phyloP scores from a whole-genome alignment of 768 basidiomycete genomes.

The Termitomyces bulborhizus region DNA sequence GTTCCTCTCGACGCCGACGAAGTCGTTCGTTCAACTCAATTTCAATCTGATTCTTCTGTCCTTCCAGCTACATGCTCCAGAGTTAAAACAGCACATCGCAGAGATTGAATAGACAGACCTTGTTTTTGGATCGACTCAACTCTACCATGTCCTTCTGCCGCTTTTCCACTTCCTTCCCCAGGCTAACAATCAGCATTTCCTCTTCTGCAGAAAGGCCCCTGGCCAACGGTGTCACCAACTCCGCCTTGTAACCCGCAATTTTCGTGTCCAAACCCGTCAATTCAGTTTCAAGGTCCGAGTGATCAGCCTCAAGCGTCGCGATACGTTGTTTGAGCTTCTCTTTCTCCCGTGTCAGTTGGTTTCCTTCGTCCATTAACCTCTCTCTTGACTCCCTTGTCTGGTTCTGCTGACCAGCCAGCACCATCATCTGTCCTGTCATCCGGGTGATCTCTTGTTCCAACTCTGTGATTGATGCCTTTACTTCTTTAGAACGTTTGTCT shows the following conservation, averaged over 20 bases:
- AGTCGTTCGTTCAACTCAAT: conserved; percentile 92
- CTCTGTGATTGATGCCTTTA: conserved; percentile 59
- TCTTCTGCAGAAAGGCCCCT: conserved; percentile 73
- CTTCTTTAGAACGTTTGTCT: conserved; percentile 59
- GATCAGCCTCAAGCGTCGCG: conserved; percentile 55
- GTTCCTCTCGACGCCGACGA: conserved; percentile 70
- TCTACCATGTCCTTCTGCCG: conserved; percentile 67
- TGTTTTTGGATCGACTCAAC: conserved; percentile 58
- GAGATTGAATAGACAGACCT: conserved; percentile 41
- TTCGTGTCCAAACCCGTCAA: conserved; percentile 55
- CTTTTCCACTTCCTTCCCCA: conserved; percentile 73
- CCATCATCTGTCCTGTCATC: conserved; percentile 65
- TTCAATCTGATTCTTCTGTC: conserved; percentile 74
- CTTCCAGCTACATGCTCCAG: conserved; percentile 46
- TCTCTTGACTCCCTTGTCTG: conserved; percentile 67
- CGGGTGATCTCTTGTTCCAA: conserved; percentile 87
- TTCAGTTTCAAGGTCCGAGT: conserved; percentile 71
- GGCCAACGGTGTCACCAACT: conserved; percentile 70
- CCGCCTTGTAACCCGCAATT: conserved; percentile 56
- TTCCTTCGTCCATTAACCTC: conserved; percentile 56
- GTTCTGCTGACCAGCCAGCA: conserved; percentile 61
- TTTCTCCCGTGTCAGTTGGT: conserved; percentile 55
- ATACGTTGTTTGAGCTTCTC: conserved; percentile 62
- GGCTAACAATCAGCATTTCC: conserved; percentile 50
- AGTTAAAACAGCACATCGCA: not conserved